A percentile compares a stretch with the other conserved stretches of the same genome.
Conservation (phyloP, 2,329 filamentous ascomycete genomes). For the Fusarium sp. region DNA sequence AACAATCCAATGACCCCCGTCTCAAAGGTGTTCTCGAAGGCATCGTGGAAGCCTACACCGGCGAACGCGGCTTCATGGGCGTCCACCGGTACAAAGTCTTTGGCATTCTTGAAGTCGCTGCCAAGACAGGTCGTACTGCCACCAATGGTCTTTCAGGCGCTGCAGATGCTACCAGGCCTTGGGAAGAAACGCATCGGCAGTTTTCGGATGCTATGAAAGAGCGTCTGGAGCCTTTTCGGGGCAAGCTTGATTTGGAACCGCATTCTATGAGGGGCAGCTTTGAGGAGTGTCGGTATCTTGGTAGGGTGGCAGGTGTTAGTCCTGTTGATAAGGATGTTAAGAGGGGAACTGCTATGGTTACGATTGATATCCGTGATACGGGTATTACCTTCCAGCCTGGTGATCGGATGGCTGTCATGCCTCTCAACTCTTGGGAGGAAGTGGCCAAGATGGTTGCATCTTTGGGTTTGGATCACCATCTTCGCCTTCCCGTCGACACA, state of each 20-base stretch:
- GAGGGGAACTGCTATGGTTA: slow-evolving; percentile 58
- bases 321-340: slow-evolving; percentile 58
- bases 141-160: slow-evolving; percentile 64
- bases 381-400: slow-evolving; percentile 66
- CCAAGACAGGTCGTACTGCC: slow-evolving; percentile 64
- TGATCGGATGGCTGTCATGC: slow-evolving; percentile 66
- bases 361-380: slow-evolving; percentile 63
- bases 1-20: slow-evolving; percentile 60
- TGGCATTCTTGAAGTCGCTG: slow-evolving; percentile 65
- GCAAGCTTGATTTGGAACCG: slow-evolving; percentile 60
- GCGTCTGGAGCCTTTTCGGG: slow-evolving; percentile 52
- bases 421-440: slow-evolving; percentile 65
- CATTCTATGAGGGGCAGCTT: slow-evolving; percentile 67
- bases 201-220: slow-evolving; percentile 42
- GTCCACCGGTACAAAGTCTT: slow-evolving; percentile 69
- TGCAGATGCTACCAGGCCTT: slow-evolving; percentile 48
- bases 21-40: slow-evolving; percentile 66
- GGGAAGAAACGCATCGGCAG: slow-evolving; percentile 39
- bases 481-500: slow-evolving; percentile 57
- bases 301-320: slow-evolving; percentile 49
- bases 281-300: slow-evolving; percentile 64
- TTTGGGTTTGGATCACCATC: slow-evolving; percentile 60
- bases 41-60: slow-evolving; percentile 66
- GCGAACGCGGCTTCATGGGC: slow-evolving; percentile 67
- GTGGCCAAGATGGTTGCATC: slow-evolving; percentile 66